Conservation (phyloP, 768 basidiomycete genomes). For the Trametes cinnabarina region DNA sequence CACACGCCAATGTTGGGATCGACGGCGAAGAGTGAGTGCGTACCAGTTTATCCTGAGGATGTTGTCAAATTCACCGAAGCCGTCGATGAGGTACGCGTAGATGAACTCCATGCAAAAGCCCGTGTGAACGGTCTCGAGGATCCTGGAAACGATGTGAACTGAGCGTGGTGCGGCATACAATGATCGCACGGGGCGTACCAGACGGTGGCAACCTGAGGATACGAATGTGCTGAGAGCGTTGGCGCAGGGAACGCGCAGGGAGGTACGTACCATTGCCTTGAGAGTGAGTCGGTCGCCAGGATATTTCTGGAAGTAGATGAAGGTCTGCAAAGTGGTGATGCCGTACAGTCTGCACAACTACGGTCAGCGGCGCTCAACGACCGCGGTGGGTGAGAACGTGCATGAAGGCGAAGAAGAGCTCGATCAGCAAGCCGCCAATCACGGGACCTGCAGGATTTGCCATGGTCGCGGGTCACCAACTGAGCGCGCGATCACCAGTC, state of each 20-base stretch:
- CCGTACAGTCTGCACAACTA: slow-evolving; percentile 9
- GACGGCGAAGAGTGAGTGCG: background rate
- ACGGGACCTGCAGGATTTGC: slow-evolving; percentile 8
- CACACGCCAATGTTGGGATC: background rate
- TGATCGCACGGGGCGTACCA: background rate
- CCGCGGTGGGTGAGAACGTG: background rate
- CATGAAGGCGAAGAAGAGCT: slow-evolving; percentile 18
- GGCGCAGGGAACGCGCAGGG: too few species aligned
- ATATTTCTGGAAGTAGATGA: slow-evolving; percentile 16
- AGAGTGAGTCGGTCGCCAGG: background rate
- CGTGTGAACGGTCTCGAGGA: slow-evolving; percentile 16
- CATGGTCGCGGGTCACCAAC: background rate
- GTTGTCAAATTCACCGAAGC: slow-evolving; percentile 2
- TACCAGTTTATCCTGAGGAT: slow-evolving; percentile 9
- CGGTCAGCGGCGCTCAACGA: background rate
- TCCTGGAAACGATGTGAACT: slow-evolving; percentile 2
- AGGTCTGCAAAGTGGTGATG: slow-evolving; percentile 17
- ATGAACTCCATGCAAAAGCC: slow-evolving; percentile 17
- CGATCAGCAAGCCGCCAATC: slow-evolving; percentile 16
- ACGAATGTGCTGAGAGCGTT: background rate
- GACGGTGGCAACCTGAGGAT: background rate
- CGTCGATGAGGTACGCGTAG: slow-evolving; percentile 11
- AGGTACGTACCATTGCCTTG: slow-evolving; percentile 2
- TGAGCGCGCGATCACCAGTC: too few species aligned
- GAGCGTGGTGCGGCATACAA: background rate